Evolutionary conservation across 2,329 filamentous ascomycete species (phyloP).

Genomic region (Colletotrichum sp.): DNA sequence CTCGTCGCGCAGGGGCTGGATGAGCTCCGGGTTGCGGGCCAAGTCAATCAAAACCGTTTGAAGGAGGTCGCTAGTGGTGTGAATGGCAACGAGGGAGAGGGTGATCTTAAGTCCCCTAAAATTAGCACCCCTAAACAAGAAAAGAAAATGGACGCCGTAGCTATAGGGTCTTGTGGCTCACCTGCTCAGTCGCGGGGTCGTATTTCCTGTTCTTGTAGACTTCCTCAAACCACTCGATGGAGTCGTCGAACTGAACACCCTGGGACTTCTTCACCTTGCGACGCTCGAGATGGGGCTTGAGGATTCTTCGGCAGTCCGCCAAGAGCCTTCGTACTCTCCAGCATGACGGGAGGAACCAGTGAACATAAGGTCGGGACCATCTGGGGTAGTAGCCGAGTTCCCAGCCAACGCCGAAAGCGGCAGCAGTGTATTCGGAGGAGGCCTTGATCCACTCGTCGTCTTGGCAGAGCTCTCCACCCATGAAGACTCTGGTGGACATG

Average conservation of each 20-base stretch:
- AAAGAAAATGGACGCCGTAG: too few species aligned
- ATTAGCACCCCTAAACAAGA: too few species aligned
- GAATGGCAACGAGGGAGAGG: conserved; percentile 26
- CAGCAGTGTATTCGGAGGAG: conserved; percentile 1
- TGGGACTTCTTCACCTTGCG: conserved; percentile 6
- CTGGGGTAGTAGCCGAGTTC: conserved; percentile 20
- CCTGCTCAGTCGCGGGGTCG: conserved; percentile 18
- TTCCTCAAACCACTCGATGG: conserved; percentile 25
- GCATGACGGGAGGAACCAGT: conserved; percentile 24
- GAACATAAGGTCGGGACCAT: conserved; percentile 17
- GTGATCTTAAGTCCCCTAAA: neutral
- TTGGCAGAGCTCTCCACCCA: conserved; percentile 15
- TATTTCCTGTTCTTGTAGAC: neutral
- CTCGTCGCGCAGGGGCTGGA: conserved; percentile 27
- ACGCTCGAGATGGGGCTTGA: conserved; percentile 21
- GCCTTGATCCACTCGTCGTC: conserved; percentile 23
- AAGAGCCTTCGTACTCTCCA: conserved; percentile 7
- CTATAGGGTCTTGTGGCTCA: neutral
- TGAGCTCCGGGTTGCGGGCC: conserved; percentile 22
- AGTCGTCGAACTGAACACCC: conserved; percentile 14
- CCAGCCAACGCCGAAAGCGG: neutral
- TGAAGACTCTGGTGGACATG: conserved; percentile 24
- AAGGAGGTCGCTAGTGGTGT: conserved; percentile 26
- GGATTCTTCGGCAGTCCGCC: neutral
- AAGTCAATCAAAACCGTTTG: conserved; percentile 25